Evolutionary conservation across 768 basidiomycete genomes (phyloP), one percentile per base, ranked within the genome.

Genomic region (Rhizopogon vesiculosus): DNA sequence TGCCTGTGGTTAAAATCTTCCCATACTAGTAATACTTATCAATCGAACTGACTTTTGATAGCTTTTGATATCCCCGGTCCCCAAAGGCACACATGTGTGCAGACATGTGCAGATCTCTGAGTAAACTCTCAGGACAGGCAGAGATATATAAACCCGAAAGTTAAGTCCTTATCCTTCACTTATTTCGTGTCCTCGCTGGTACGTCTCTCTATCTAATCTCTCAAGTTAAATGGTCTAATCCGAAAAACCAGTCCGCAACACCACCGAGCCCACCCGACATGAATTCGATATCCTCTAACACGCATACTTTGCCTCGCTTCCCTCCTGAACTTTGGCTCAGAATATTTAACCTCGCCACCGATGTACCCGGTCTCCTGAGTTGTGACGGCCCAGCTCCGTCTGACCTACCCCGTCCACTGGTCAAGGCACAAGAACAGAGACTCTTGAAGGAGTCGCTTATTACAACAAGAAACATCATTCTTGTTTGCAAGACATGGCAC

Each of bases 281-380:
- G 62, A 49, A 56, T 12, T 52, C 51, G 7, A 19, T 28, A 43
- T 19, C 39, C 45, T 51, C 51, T 49, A 29, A 41, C 2, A 12
- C 28, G 13, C 57, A 40, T 13, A 38, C 39, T 1, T n/a, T 51
- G n/a, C 46, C 51, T 8, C 51, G 16, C 10, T 57, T 69, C 12
- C 67, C 67, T 29, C 66, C 68, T 18, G 68, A 68, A 56, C 52
- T 69, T 41, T 69, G 68, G 68, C 58, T 66, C 16, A 61, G 44
- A 42, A 60, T 69, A 31, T 69, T 69, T 46, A 16, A 35, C 35
- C 53, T 62, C 33, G 64, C 64, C 10, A 59, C 66, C 5, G 50
- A 59, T 38, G 19, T 61, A 5, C 59, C 45, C 12, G 43, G 44
- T 7, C 48, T 59, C 35, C 50, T 67, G 35, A 49, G 56, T 31